Evolutionary conservation across 257 asterid genomes (phyloP).

Genomic region (Asclepias syriaca): DNA sequence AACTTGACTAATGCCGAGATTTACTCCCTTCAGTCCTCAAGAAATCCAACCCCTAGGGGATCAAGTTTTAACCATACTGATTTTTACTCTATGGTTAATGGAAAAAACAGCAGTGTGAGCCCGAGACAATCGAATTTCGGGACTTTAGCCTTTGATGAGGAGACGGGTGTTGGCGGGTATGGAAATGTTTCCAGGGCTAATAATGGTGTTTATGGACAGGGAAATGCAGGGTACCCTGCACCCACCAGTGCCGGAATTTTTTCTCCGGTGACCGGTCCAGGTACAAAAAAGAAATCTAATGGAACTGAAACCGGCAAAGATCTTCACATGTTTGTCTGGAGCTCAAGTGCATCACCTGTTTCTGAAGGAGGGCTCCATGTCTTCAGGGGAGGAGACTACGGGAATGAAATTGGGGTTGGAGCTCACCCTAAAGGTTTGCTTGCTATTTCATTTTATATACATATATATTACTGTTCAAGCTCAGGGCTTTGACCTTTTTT

Average conservation of each 20-base stretch:
- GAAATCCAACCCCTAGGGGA: constrained; percentile 51
- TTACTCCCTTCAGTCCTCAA: constrained; percentile 44
- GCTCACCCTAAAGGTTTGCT: constrained; percentile 79
- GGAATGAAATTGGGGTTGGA: constrained; percentile 54
- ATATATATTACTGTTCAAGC: not conserved
- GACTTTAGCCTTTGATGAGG: constrained; percentile 39
- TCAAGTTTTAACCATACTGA: constrained; percentile 46
- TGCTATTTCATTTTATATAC: not conserved
- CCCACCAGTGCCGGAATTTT: constrained; percentile 74
- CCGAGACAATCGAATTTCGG: constrained; percentile 44
- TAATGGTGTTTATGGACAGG: constrained; percentile 48
- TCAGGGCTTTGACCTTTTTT: not conserved
- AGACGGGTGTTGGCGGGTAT: constrained; percentile 31
- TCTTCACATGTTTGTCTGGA: constrained; percentile 99
- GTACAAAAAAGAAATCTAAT: constrained; percentile 53
- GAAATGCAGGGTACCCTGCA: constrained; percentile 64
- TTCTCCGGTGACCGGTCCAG: constrained; percentile 66
- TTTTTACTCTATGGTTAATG: constrained; percentile 43
- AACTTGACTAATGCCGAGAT: constrained; percentile 48
- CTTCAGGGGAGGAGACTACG: constrained; percentile 79
- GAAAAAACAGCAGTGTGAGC: constrained; percentile 32
- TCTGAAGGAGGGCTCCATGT: constrained; percentile 98
- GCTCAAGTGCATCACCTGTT: constrained; percentile 95
- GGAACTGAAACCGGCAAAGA: constrained; percentile 70
- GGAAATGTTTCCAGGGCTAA: constrained; percentile 38